Evolutionary conservation across 1,284 basidiomycete genomes (phyloP), one percentile per base, ranked within the genome.

Genomic region (Rhodotorula sp.): DNA sequence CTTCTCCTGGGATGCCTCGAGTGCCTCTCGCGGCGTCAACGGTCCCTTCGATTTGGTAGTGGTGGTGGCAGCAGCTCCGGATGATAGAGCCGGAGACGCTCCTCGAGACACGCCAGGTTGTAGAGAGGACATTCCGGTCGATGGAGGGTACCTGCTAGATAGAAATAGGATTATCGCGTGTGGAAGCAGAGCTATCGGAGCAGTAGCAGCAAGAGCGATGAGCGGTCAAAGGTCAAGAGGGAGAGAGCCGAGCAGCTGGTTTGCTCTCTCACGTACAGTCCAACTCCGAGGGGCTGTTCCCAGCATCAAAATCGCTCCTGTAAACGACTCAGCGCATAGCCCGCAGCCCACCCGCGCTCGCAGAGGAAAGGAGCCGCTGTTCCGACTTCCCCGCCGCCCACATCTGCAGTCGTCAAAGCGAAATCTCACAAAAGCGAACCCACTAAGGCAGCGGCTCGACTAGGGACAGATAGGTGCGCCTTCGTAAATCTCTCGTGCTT

Each of bases 1-100:
- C 78, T 91, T 91, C 80, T 89, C 88, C 85, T 90, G 91, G 84
- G 93, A 93, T 0, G 85, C 84, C 77, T 93, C 91, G 65, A 95
- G 83, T 4, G 91, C 91, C 49, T 72, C 60, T 3, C 64, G 43
- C 14, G 73, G 61, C 1, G 61, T 38, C 34, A 56, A 31, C 38
- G 16, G 23, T 43, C 43, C 62, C 43, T 26, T 38, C 19, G 45
- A 43, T 5, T 26, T 19, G 3, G 43, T 31, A 4, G 49, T 21
- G 14, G 43, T 49, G 62, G 16, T 14, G 18, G 45, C n/a, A 28
- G 26, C 5, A 2, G 31, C 5, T 3, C 47, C 21, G 3, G 15
- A 23, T 7, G 28, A n/a, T 28, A 16, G 45, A 7, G 47, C 38
- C 52, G 66, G 58, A 2, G 64, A 60, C 1, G 57, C 50, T 45